Evolutionary conservation across 257 asterid genomes (phyloP), one percentile per base, ranked within the genome.

Genomic region (Gardenia jasminoides): DNA sequence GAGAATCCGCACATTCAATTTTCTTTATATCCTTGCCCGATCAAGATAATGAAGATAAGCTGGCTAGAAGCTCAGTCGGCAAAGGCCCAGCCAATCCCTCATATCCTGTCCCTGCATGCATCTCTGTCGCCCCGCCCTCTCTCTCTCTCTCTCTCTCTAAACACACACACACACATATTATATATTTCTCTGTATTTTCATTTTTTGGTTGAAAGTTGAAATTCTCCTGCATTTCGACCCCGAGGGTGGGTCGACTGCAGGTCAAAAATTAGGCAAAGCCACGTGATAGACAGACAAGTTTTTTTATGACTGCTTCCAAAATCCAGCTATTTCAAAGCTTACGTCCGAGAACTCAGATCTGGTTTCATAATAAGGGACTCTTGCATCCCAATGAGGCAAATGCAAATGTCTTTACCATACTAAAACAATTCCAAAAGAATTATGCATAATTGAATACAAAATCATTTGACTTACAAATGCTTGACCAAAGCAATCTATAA

Each of bases 31-130:
- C 65, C 19, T 39, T 31, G 5, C 47, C 30, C 12, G 33, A 54
- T 36, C 41, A 36, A 31, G 78, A 56, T 54, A 56, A 44, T 30
- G 28, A 73, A 73, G 77, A 73, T 54, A 30, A 4, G 67, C 64
- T 39, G 3, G 26, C 61, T 1, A 11, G 17, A 36, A 36, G 20
- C n/a, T n/a, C 7, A 39, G 70, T 44, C 44, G 72, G 71, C 19
- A 67, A 75, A 4, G 44, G 43, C 64, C 28, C 11, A 10, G 19
- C 28, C 28, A 39, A 41, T 41, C 43, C 12, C 62, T n/a, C 6
- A n/a, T 56, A n/a, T n/a, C n/a, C n/a, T n/a, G n/a, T n/a, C n/a
- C n/a, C n/a, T n/a, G n/a, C n/a, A n/a, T n/a, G n/a, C n/a, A n/a
- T n/a, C n/a, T n/a, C n/a, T n/a, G n/a, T n/a, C n/a, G n/a, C 26